These are phyloP conservation scores for Eruca vesicaria DNA, from an alignment of 441 rosid species.

Conservation along the genomic window DNA sequence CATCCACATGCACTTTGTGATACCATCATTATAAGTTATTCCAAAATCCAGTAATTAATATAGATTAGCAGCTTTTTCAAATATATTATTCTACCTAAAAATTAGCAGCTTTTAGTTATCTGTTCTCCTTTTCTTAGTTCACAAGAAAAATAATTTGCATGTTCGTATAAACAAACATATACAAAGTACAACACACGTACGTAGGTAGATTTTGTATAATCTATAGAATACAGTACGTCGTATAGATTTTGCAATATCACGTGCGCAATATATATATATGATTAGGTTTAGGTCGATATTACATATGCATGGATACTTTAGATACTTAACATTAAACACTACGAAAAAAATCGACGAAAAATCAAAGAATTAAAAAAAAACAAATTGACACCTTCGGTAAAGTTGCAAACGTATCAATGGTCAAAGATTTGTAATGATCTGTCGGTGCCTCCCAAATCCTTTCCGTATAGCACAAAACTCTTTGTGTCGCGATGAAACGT, in stretches of 20 bases:
- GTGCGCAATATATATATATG: slow-evolving; percentile 24
- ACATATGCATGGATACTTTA: slow-evolving; percentile 21
- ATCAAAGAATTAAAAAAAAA: background rate
- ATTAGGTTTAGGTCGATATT: slow-evolving; percentile 14
- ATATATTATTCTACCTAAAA: background rate
- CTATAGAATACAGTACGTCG: background rate
- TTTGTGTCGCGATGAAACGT: slow-evolving; percentile 16
- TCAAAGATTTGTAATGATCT: slow-evolving; percentile 28
- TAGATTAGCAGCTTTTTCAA: slow-evolving; percentile 22
- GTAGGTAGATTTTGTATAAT: background rate
- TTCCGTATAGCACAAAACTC: slow-evolving; percentile 20
- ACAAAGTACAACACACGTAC: slow-evolving; percentile 16
- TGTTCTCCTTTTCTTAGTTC: slow-evolving; percentile 4
- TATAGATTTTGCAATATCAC: slow-evolving; percentile 24
- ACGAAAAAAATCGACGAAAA: background rate
- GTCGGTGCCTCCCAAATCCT: slow-evolving; percentile 30
- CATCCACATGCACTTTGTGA: slow-evolving; percentile 45
- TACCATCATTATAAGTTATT: slow-evolving; percentile 39
- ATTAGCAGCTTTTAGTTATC: slow-evolving; percentile 17
- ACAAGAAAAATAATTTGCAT: background rate
- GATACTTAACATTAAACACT: background rate
- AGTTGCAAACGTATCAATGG: background rate
- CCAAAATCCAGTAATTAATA: slow-evolving; percentile 10
- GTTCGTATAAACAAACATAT: slow-evolving; percentile 9
- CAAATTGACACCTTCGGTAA: slow-evolving; percentile 8